These are phyloP conservation scores for Euphorbia peplus DNA, from an alignment of 345 rosid genomes.

Conservation along the genomic window DNA sequence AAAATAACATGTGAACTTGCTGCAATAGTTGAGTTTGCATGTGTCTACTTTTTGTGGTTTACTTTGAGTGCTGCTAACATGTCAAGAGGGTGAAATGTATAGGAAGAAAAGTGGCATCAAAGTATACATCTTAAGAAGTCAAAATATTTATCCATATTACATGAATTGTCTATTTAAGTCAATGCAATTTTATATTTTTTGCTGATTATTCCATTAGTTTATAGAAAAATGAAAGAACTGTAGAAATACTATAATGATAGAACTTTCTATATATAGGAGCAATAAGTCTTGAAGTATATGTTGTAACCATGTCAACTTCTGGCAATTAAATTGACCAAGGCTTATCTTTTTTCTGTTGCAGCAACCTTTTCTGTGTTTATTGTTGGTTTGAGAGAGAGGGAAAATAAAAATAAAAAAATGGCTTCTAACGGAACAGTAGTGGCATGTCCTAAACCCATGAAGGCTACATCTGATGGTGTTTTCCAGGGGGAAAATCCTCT, in stretches of 20 bases:
- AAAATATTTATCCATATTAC: too few relatives aligned
- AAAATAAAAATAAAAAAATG: conserved; percentile 14
- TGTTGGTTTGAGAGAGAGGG: background rate
- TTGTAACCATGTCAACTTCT: background rate
- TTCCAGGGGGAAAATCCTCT: conserved; percentile 82
- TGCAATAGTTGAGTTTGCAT: background rate
- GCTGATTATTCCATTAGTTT: too few relatives aligned
- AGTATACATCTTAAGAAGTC: too few relatives aligned
- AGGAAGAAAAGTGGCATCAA: background rate
- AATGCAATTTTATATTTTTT: too few relatives aligned
- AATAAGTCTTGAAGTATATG: background rate
- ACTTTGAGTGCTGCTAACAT: background rate
- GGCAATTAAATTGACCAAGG: background rate
- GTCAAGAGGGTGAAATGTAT: background rate
- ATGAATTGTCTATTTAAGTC: too few relatives aligned
- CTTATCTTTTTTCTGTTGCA: background rate
- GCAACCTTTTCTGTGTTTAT: background rate
- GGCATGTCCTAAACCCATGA: conserved; percentile 55
- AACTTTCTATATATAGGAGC: background rate
- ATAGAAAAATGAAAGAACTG: too few relatives aligned
- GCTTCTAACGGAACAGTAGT: conserved; percentile 17
- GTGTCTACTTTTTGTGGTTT: background rate
- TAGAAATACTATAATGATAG: too few relatives aligned
- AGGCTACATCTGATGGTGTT: conserved; percentile 78
- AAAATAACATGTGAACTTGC: background rate